phyloP scores from a whole-genome alignment of 352 stramenopile genomes.

The Globisporangium mamillatum region DNA sequence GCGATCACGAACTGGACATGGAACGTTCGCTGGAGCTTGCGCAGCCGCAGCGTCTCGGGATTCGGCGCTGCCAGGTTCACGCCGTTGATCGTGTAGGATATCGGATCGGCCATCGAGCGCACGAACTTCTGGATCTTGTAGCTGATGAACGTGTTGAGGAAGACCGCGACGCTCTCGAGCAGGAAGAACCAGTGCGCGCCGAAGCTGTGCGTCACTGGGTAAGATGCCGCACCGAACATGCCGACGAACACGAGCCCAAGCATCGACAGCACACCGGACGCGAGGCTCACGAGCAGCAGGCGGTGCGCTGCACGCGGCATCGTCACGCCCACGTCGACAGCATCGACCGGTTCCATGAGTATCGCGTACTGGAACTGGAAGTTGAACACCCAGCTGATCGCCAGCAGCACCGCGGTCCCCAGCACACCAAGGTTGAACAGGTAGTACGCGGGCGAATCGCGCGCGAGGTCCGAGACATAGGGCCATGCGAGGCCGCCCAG shows the following conservation, averaged over 20 bases:
- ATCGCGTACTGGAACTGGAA: conserved; percentile 38
- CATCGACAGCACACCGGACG: conserved; percentile 28
- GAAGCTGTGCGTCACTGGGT: conserved; percentile 25
- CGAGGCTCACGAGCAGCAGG: conserved; percentile 20
- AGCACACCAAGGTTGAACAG: conserved; percentile 37
- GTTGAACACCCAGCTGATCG: conserved; percentile 45
- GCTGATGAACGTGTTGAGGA: conserved; percentile 43
- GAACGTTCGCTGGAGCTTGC: conserved; percentile 26
- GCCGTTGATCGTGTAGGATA: conserved; percentile 11
- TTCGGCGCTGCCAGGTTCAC: conserved; percentile 13
- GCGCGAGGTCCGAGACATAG: conserved; percentile 54
- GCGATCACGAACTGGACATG: conserved; percentile 29
- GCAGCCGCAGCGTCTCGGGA: conserved; percentile 16
- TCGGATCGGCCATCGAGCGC: conserved; percentile 5
- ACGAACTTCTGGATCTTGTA: conserved; percentile 28
- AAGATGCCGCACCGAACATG: conserved; percentile 28
- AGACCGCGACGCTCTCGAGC: conserved; percentile 30
- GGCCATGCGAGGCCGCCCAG: conserved; percentile 45
- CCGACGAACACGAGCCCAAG: conserved; percentile 39
- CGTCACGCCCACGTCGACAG: background rate
- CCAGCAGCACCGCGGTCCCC: conserved; percentile 29
- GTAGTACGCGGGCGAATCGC: conserved; percentile 35
- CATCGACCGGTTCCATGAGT: conserved; percentile 11
- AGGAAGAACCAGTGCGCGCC: conserved; percentile 39
- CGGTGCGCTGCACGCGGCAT: conserved; percentile 10